phyloP scores from a whole-genome alignment of 176 grass and related monocot species.

The Zea mays region Zm-B73-REFERENCE-NAM-5.0 NC_050104.1:156660001-156660500 shows the following conservation, averaged over 20 bases:
- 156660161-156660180: background rate
- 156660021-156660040: conserved; percentile 50
- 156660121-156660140: conserved; percentile 23
- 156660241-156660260: conserved; percentile 65
- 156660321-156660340: conserved; percentile 46
- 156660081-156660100: background rate
- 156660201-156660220: conserved; percentile 11
- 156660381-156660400: background rate
- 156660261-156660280: conserved; percentile 75
- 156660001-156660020: conserved; percentile 45
- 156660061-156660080: background rate
- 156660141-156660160: background rate
- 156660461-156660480: conserved; percentile 42
- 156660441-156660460: background rate
- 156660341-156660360: conserved; percentile 43
- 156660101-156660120: background rate
- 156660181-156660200: background rate
- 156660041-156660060: background rate
- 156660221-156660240: conserved; percentile 48
- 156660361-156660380: background rate
- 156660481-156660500: conserved; percentile 42
- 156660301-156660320: conserved; percentile 32
- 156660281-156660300: conserved; percentile 52
- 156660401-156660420: background rate
- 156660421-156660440: background rate